A percentile compares a stretch with the other conserved stretches of the same genome.
Evolutionary conservation across 2,329 filamentous ascomycete species (phyloP).

Genomic region (Alternaria sp.): DNA sequence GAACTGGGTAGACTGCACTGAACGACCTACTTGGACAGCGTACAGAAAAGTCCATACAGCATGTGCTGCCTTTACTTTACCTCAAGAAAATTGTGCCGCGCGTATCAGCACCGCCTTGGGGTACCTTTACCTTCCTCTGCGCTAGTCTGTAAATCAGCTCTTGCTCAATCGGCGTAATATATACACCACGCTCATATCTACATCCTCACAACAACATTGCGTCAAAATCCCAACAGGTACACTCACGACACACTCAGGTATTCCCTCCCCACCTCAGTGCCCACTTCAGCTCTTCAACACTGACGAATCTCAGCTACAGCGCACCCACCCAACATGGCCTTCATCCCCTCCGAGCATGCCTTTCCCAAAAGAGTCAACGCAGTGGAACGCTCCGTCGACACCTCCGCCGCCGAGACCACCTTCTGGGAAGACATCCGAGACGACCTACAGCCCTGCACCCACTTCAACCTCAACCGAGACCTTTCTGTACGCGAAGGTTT

Average conservation of each 20-base stretch:
- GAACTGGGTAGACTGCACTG: neutral
- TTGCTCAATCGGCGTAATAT: neutral
- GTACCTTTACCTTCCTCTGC: neutral
- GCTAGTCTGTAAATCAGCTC: neutral
- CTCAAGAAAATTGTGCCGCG: neutral
- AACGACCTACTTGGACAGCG: neutral
- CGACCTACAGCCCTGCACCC: neutral
- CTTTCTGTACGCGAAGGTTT: neutral
- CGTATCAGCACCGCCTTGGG: neutral
- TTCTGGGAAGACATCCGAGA: neutral
- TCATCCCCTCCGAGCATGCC: neutral
- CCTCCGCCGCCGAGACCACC: neutral
- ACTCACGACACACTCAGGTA: neutral
- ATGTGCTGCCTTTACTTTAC: neutral
- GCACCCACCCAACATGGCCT: neutral
- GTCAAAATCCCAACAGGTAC: neutral
- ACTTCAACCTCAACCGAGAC: neutral
- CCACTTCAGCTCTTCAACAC: neutral
- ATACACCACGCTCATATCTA: neutral
- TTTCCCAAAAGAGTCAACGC: neutral
- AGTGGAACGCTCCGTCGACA: neutral
- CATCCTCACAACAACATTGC: neutral
- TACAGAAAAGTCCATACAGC: neutral
- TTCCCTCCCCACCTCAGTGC: neutral
- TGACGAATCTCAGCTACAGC: neutral